These are phyloP conservation scores for Termitomyces bulborhizus DNA, from an alignment of 768 basidiomycete species.

Conservation along the genomic window DNA sequence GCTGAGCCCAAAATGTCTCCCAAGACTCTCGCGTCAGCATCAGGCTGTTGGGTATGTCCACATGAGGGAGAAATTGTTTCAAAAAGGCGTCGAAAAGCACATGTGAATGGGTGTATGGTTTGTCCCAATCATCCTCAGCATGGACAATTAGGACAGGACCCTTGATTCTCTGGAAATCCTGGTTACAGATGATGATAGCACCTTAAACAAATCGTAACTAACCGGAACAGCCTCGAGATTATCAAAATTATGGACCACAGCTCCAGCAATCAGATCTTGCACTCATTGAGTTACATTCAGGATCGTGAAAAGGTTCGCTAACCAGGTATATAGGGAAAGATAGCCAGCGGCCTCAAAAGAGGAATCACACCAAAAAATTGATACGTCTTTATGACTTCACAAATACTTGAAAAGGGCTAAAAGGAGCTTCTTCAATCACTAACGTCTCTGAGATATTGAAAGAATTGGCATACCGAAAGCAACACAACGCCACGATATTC, in stretches of 20 bases:
- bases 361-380: conserved; percentile 62
- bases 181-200: background rate
- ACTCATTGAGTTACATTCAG: background rate
- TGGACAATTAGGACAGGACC: conserved; percentile 71
- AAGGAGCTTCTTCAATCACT: conserved; percentile 21
- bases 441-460: conserved; percentile 20
- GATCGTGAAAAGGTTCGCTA: conserved; percentile 18
- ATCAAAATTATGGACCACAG: conserved; percentile 49
- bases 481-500: conserved; percentile 42
- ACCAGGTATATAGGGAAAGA: conserved; percentile 63
- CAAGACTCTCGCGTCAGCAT: conserved; percentile 33
- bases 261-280: conserved; percentile 31
- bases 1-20: conserved; percentile 32
- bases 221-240: conserved; percentile 61
- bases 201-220: conserved; percentile 15
- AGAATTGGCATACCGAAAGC: conserved; percentile 28
- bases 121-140: conserved; percentile 73
- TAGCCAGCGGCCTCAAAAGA: conserved; percentile 62
- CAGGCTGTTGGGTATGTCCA: conserved; percentile 23
- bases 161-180: conserved; percentile 47
- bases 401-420: conserved; percentile 57
- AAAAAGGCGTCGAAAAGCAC: conserved; percentile 69
- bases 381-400: conserved; percentile 64
- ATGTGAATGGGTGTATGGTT: conserved; percentile 69
- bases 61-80: conserved; percentile 52